Percentiles rank a stretch among this genome's conserved stretches.
phyloP scores from a whole-genome alignment of 208 protist species.

The Crithidia acanthocephali region DNA sequence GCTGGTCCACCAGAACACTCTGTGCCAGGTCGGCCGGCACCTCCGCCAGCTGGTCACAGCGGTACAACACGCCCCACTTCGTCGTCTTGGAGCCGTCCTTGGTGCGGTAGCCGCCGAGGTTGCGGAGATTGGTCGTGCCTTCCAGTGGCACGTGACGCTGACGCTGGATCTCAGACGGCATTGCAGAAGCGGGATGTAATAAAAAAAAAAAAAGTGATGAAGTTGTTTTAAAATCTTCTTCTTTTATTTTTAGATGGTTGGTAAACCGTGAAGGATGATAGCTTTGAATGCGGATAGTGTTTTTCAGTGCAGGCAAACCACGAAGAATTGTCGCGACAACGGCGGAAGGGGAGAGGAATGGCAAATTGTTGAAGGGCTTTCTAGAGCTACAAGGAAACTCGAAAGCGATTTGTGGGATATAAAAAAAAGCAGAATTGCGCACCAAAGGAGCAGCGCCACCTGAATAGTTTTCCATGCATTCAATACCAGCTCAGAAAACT shows the following conservation, averaged over 20 bases:
- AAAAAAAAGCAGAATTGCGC: not conserved
- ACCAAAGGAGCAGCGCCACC: not conserved
- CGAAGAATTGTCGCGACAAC: too few relatives aligned
- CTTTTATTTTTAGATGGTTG: not conserved
- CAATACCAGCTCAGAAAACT: too few relatives aligned
- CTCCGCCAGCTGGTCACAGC: conserved; percentile 43
- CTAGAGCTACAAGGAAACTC: too few relatives aligned
- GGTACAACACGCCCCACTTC: conserved; percentile 51
- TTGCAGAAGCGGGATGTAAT: too few relatives aligned
- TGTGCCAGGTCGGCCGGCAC: conserved; percentile 30
- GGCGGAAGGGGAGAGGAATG: too few relatives aligned
- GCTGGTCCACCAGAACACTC: conserved; percentile 35
- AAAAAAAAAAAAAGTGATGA: too few relatives aligned
- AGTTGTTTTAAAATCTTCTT: not conserved
- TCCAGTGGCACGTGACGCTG: conserved; percentile 23
- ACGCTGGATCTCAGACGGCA: conserved; percentile 7
- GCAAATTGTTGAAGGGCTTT: too few relatives aligned
- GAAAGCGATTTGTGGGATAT: not conserved
- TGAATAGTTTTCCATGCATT: too few relatives aligned
- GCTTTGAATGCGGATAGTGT: too few relatives aligned
- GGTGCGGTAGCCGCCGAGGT: conserved; percentile 48
- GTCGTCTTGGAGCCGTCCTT: conserved; percentile 30
- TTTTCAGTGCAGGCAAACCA: too few relatives aligned
- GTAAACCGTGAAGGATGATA: too few relatives aligned
- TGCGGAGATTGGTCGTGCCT: conserved; percentile 48